phyloP scores from a whole-genome alignment of 495 filamentous ascomycete species.

The Penicillium psychrofluorescens region DNA sequence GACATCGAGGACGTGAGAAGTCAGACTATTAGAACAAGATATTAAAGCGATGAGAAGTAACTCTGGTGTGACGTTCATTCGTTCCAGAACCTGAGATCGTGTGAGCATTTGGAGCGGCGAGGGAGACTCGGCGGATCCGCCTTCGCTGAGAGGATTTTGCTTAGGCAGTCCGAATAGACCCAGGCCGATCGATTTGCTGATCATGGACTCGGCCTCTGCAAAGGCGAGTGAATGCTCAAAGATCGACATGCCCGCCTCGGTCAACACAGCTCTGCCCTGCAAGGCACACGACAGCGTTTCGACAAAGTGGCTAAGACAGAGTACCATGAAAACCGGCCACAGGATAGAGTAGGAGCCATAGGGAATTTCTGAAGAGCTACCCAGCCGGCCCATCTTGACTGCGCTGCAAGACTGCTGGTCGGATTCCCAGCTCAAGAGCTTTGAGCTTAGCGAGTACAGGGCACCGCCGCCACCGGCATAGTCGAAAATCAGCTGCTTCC shows the following conservation, averaged over 20 bases:
- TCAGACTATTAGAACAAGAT: slow-evolving; percentile 84
- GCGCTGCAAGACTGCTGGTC: slow-evolving; percentile 66
- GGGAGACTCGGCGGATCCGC: slow-evolving; percentile 8
- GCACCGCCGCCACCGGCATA: slow-evolving; percentile 64
- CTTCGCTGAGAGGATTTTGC: slow-evolving; percentile 20
- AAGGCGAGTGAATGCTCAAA: slow-evolving; percentile 96
- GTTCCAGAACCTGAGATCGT: slow-evolving; percentile 40
- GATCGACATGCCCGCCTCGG: slow-evolving; percentile 92
- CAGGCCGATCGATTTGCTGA: slow-evolving; percentile 67
- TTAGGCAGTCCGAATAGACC: slow-evolving; percentile 52
- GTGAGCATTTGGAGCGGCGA: slow-evolving; percentile 32
- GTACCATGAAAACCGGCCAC: slow-evolving; percentile 79
- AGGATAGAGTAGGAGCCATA: slow-evolving; percentile 73
- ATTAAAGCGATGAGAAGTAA: slow-evolving; percentile 79
- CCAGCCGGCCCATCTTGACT: slow-evolving; percentile 57
- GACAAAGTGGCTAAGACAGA: slow-evolving; percentile 80
- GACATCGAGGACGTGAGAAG: slow-evolving; percentile 73
- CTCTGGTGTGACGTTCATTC: slow-evolving; percentile 80
- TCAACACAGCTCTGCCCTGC: slow-evolving; percentile 70
- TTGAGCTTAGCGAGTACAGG: slow-evolving; percentile 60
- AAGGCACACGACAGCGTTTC: slow-evolving; percentile 82
- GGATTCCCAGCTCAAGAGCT: slow-evolving; percentile 57
- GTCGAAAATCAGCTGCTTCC: slow-evolving; percentile 60
- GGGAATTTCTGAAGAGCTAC: slow-evolving; percentile 36
- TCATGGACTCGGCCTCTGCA: slow-evolving; percentile 85